These are phyloP conservation scores for Rubia balearica DNA, from an alignment of 305 asterid species.

Conservation along the genomic window DNA sequence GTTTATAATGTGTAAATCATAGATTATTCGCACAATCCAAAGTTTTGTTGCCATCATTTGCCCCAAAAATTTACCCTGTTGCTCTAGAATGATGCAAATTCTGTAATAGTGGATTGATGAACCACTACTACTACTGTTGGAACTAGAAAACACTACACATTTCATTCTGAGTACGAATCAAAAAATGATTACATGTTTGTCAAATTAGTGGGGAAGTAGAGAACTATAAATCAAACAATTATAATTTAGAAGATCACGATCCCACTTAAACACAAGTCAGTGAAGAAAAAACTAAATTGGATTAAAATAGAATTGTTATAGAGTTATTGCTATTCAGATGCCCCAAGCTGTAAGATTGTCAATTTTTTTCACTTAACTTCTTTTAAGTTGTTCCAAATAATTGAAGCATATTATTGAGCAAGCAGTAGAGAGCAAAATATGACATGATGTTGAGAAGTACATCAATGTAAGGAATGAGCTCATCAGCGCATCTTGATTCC, in stretches of 20 bases:
- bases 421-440: neutral
- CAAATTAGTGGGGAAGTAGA: neutral
- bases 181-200: neutral
- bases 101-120: neutral
- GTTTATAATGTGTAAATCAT: neutral
- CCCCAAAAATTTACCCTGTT: neutral
- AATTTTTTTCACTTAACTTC: neutral
- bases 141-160: neutral
- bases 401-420: neutral
- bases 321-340: neutral
- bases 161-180: neutral
- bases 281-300: neutral
- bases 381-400: neutral
- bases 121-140: neutral
- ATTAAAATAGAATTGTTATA: neutral
- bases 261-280: neutral
- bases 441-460: neutral
- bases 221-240: neutral
- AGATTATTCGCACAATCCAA: neutral
- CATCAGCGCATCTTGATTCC: neutral
- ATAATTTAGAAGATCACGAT: neutral
- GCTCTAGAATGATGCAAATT: neutral
- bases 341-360: neutral
- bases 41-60: neutral
- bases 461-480: neutral